These are phyloP conservation scores for Melanomma pulvis-pyrius DNA, from an alignment of 495 filamentous ascomycete genomes.

Conservation along the genomic window DNA sequence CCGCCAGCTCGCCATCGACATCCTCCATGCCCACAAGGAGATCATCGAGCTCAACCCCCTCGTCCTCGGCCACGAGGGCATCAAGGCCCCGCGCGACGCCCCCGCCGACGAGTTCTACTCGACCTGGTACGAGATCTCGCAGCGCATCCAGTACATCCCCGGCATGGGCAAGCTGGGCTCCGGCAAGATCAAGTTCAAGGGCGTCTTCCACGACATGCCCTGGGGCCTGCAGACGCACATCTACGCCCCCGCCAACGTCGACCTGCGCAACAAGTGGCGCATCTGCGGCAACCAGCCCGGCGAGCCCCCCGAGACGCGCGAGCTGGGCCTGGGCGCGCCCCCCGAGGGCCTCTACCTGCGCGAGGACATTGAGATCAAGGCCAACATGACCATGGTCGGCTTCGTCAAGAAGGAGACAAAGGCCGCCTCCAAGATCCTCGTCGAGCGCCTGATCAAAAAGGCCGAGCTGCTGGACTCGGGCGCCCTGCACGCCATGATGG, in stretches of 20 bases:
- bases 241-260: conserved; percentile 43
- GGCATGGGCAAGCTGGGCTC: conserved; percentile 43
- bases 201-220: conserved; percentile 45
- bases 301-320: conserved; percentile 42
- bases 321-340: conserved; percentile 44
- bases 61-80: conserved; percentile 39
- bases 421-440: conserved; percentile 40
- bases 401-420: conserved; percentile 47
- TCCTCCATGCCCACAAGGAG: conserved; percentile 46
- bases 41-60: conserved; percentile 47
- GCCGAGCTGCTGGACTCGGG: conserved; percentile 45
- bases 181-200: conserved; percentile 45
- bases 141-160: conserved; percentile 45
- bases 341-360: conserved; percentile 45
- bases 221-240: conserved; percentile 47
- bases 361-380: conserved; percentile 45
- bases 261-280: conserved; percentile 45
- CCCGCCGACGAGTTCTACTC: conserved; percentile 45
- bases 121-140: conserved; percentile 45
- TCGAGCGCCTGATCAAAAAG: conserved; percentile 44
- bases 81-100: conserved; percentile 45
- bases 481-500: conserved; percentile 45
- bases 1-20: conserved; percentile 47
- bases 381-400: conserved; percentile 39
- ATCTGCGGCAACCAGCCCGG: conserved; percentile 46